Conservation (phyloP, 345 rosid species). For the Eucalyptus pauciflora region DNA sequence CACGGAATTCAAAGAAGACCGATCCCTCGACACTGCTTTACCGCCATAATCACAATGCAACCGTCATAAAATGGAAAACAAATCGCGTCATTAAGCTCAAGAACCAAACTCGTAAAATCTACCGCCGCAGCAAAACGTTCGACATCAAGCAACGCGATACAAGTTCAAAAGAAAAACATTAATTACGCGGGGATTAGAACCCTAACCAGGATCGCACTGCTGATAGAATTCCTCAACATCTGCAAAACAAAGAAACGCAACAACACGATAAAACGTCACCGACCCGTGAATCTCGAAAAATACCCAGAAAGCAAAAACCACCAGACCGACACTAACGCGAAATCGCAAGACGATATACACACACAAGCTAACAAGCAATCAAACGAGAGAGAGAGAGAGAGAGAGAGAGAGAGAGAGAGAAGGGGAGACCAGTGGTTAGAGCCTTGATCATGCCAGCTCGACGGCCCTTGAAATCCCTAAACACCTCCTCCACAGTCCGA, state of each 20-base stretch:
- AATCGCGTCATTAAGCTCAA: neutral
- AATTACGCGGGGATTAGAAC: neutral
- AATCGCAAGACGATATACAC: neutral
- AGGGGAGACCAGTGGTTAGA: neutral
- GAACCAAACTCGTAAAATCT: neutral
- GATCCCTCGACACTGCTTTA: neutral
- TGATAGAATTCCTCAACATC: neutral
- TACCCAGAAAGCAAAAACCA: neutral
- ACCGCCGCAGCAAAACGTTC: neutral
- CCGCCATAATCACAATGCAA: neutral
- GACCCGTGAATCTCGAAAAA: neutral
- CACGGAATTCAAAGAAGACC: neutral
- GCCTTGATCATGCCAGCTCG: neutral
- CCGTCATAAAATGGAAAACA: neutral
- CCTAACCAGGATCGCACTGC: constrained; percentile 1
- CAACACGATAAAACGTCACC: neutral
- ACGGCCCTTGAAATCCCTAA: neutral
- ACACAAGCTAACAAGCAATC: neutral
- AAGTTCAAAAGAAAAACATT: too few species aligned
- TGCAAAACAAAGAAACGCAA: neutral
- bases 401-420: neutral
- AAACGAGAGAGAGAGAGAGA: neutral
- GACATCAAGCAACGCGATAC: neutral
- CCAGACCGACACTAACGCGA: neutral
- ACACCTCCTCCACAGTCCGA: neutral